These are phyloP conservation scores for Dactylonectria estremocensis DNA, from an alignment of 2,329 filamentous ascomycete species.

Conservation along the genomic window DNA sequence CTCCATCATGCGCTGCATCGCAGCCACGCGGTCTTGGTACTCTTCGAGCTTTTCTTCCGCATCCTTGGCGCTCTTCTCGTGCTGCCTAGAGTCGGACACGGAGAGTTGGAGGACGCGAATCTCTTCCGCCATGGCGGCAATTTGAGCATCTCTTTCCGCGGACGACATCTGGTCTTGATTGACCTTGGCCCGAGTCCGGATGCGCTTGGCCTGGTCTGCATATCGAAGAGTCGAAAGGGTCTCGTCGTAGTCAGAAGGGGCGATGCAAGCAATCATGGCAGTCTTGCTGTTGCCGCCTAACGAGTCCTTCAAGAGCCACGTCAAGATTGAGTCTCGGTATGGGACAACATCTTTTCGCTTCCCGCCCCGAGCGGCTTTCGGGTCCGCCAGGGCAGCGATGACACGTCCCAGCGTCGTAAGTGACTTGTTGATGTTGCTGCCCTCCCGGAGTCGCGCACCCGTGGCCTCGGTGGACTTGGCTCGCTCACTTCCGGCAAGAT, in stretches of 20 bases:
- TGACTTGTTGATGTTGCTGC: slow-evolving; percentile 99
- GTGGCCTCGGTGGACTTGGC: slow-evolving; percentile 97
- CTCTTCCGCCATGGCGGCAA: slow-evolving; percentile 94
- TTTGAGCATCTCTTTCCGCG: slow-evolving; percentile 94
- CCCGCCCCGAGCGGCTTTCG: slow-evolving; percentile 70
- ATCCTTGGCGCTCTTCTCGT: slow-evolving; percentile 82
- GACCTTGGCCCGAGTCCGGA: slow-evolving; percentile 93
- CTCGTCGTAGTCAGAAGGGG: slow-evolving; percentile 96
- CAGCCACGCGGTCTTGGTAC: slow-evolving; percentile 90
- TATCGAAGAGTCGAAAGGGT: slow-evolving; percentile 96
- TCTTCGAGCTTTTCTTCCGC: slow-evolving; percentile 91
- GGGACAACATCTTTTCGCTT: slow-evolving; percentile 81
- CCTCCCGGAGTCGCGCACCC: slow-evolving; percentile 90
- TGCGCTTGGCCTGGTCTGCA: slow-evolving; percentile 97
- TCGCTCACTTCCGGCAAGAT: slow-evolving; percentile 94
- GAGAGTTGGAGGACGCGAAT: slow-evolving; percentile 89
- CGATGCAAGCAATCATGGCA: slow-evolving; percentile 98
- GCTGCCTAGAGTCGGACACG: slow-evolving; percentile 74
- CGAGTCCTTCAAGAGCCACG: slow-evolving; percentile 94
- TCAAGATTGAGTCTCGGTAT: slow-evolving; percentile 89
- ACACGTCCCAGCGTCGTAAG: slow-evolving; percentile 95
- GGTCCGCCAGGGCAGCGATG: slow-evolving; percentile 88
- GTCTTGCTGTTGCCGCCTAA: slow-evolving; percentile 98
- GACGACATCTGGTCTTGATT: slow-evolving; percentile 96
- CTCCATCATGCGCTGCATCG: slow-evolving; percentile 97